Evolutionary conservation across 78 protist genomes (phyloP).

Genomic region (Tieghemostelium lacteum): DNA sequence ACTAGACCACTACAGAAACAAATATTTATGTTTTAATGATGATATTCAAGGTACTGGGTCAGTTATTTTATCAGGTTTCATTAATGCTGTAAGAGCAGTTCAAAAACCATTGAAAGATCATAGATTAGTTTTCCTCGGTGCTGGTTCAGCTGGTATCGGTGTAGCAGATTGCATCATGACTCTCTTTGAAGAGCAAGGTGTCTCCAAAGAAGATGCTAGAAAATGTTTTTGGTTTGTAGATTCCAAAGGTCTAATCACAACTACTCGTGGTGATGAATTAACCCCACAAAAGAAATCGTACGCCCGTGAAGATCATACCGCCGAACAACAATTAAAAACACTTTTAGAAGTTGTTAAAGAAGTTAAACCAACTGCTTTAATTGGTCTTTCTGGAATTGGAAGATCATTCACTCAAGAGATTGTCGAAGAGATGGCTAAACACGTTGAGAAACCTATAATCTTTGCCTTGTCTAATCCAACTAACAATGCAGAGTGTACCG

Average conservation of each 20-base stretch:
- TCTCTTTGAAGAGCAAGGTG: conserved; percentile 68
- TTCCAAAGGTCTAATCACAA: conserved; percentile 79
- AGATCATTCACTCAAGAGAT: conserved; percentile 88
- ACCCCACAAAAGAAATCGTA: conserved; percentile 85
- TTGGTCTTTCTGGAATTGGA: conserved; percentile 93
- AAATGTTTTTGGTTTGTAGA: conserved; percentile 89
- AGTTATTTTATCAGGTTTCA: conserved; percentile 91
- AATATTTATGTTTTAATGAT: conserved; percentile 95
- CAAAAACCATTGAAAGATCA: conserved; percentile 79
- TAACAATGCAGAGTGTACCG: conserved; percentile 94
- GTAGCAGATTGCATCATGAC: conserved; percentile 82
- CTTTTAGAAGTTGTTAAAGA: conserved; percentile 72
- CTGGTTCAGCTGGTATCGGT: conserved; percentile 96
- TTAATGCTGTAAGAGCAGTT: conserved; percentile 83
- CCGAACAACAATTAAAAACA: conserved; percentile 20
- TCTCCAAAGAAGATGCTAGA: conserved; percentile 86
- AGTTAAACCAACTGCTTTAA: conserved; percentile 90
- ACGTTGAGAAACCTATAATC: conserved; percentile 92
- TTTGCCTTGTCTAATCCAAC: conserved; percentile 96
- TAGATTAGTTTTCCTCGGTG: conserved; percentile 91
- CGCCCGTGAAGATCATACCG: conserved; percentile 81
- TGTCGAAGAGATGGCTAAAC: conserved; percentile 56
- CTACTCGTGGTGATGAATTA: conserved; percentile 82
- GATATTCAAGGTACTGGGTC: conserved; percentile 98
- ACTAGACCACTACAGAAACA: conserved; percentile 86